phyloP scores from a whole-genome alignment of 169 alveolate species.

The Plasmodium ovale region DNA sequence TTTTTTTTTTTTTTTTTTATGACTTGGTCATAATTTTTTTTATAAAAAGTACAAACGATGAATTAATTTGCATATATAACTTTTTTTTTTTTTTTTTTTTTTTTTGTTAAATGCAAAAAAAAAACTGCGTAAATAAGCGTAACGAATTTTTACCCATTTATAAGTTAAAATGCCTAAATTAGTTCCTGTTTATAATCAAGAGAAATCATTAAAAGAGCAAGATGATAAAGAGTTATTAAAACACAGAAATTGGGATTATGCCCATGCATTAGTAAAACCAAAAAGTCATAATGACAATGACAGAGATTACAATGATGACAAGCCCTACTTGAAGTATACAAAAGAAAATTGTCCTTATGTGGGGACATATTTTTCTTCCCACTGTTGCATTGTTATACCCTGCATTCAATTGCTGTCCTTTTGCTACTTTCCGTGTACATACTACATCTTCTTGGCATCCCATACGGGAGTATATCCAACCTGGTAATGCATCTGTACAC shows the following conservation, averaged over 20 bases:
- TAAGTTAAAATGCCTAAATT: slow-evolving; percentile 42
- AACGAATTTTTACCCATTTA: not conserved
- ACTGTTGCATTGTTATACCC: too few species aligned
- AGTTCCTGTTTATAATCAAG: slow-evolving; percentile 62
- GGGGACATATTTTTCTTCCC: not conserved
- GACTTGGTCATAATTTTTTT: too few species aligned
- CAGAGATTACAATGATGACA: slow-evolving; percentile 21
- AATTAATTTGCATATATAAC: too few species aligned
- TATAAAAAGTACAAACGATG: too few species aligned
- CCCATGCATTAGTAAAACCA: slow-evolving; percentile 26
- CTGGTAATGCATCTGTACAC: too few species aligned
- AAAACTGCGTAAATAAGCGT: not conserved
- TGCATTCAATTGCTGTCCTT: too few species aligned
- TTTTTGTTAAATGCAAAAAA: not conserved
- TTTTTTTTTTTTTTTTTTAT: too few species aligned
- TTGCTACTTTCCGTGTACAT: too few species aligned
- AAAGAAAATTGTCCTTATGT: not conserved
- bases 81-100: not conserved
- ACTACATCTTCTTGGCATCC: too few species aligned
- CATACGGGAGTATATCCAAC: too few species aligned
- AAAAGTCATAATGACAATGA: not conserved
- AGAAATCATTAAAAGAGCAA: slow-evolving; percentile 51
- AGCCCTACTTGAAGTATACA: slow-evolving; percentile 11
- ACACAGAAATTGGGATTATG: slow-evolving; percentile 43
- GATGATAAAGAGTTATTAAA: slow-evolving; percentile 37